These are phyloP conservation scores for Rhytidhysteron rufulum DNA, from an alignment of 2,329 filamentous ascomycete species.

Conservation along the genomic window DNA sequence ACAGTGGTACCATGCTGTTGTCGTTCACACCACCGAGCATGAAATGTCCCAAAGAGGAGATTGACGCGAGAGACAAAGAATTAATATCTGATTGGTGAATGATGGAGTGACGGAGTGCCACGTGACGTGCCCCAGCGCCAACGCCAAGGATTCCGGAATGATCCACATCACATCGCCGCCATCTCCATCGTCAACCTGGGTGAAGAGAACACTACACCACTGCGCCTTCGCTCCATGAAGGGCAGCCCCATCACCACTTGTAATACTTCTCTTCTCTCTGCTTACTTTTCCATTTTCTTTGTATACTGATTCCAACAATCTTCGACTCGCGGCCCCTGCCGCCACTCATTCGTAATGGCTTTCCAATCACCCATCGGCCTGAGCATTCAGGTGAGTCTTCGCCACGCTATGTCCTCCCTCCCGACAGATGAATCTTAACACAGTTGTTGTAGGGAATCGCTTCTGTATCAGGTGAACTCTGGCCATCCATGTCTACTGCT, in stretches of 20 bases:
- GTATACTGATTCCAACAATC: background rate
- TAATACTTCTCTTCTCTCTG: background rate
- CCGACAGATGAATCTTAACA: conserved; percentile 14
- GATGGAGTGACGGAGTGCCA: no score
- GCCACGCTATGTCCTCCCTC: conserved; percentile 21
- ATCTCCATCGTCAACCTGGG: background rate
- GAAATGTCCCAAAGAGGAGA: no score
- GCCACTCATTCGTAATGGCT: conserved; percentile 42
- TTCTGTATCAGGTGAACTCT: conserved; percentile 34
- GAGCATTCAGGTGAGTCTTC: conserved; percentile 43
- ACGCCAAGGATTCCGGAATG: background rate
- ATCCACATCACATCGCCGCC: background rate
- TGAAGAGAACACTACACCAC: background rate
- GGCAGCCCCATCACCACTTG: background rate
- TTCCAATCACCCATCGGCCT: conserved; percentile 49
- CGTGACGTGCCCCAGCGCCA: background rate
- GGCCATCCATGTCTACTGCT: conserved; percentile 37
- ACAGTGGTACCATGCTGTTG: no score
- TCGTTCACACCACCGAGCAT: no score
- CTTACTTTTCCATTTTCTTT: background rate
- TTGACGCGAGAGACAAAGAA: no score
- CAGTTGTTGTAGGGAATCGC: conserved; percentile 42
- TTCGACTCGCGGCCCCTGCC: conserved; percentile 25
- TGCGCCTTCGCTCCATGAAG: background rate
- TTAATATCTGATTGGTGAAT: no score